These are phyloP conservation scores for Lecanosticta acicola DNA, from an alignment of 2,329 filamentous ascomycete genomes.

Conservation along the genomic window DNA sequence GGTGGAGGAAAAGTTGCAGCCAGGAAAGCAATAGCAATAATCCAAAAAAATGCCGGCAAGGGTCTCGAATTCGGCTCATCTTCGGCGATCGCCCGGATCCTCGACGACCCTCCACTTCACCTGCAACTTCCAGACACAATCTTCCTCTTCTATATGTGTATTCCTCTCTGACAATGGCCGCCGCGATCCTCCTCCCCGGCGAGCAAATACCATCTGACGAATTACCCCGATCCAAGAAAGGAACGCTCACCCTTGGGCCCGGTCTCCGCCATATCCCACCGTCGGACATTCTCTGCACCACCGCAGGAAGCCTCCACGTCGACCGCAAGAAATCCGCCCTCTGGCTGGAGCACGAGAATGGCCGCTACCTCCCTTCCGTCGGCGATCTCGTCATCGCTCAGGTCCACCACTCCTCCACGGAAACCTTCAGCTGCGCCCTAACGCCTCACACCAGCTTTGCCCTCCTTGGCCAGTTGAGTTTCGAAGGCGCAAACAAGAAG, in stretches of 20 bases:
- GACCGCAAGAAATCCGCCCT: conserved; percentile 70
- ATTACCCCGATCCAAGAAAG: conserved; percentile 61
- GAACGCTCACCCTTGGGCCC: conserved; percentile 71
- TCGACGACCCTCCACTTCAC: background rate
- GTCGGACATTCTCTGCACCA: conserved; percentile 63
- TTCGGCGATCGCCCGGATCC: background rate
- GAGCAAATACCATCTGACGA: conserved; percentile 62
- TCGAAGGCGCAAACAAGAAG: conserved; percentile 88
- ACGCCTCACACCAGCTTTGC: conserved; percentile 59
- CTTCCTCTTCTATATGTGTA: too few relatives aligned
- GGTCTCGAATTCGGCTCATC: background rate
- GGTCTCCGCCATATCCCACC: conserved; percentile 77
- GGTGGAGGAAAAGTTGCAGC: background rate
- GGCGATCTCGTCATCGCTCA: conserved; percentile 87
- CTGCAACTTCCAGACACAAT: background rate
- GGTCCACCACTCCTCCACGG: conserved; percentile 66
- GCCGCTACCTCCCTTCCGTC: conserved; percentile 71
- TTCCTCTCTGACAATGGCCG: conserved; percentile 9
- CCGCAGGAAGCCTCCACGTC: conserved; percentile 61
- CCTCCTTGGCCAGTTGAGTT: conserved; percentile 78
- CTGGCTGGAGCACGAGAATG: conserved; percentile 64
- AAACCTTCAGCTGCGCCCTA: conserved; percentile 74
- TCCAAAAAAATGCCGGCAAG: background rate
- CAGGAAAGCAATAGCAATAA: too few relatives aligned
- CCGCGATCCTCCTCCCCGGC: conserved; percentile 70